Evolutionary conservation across 495 filamentous ascomycete species (phyloP), one percentile per base, ranked within the genome.

Genomic region (Trichoderma parareesei): DNA sequence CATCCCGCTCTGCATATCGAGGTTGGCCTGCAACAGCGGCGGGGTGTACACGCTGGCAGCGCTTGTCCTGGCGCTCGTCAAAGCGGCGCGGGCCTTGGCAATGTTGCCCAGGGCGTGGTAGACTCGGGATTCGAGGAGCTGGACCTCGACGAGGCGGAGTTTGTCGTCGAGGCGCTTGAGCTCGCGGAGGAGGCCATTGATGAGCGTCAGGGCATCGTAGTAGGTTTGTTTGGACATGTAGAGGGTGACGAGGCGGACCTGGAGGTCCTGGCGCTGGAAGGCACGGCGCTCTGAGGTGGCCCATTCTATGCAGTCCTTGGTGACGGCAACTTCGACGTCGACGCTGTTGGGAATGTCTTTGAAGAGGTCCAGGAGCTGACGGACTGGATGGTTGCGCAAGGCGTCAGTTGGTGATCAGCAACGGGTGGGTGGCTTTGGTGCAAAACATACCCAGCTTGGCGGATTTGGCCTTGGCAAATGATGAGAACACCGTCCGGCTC

Each of bases 1-100:
- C 87, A 96, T 97, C 69, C 94, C 94, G 62, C 90, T 95, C 79
- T 99, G 94, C 95, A 98, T 98, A 70, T 99, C 94, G 64, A 99
- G 81, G 68, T 93, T 90, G 48, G 94, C 95, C 78, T 99, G 94
- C 66, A 98, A 83, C 65, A 95, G 85, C 11, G 94, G 94, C 37
- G 95, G 94, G 18, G 91, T 97, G 80, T 99, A 99, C 65, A 98
- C 95, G 37, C 91, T 93, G 40, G 96, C 94, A 53, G 94, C 94
- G 61, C 89, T 93, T 49, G 94, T 99, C 69, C 94, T 87, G 40
- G 94, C 92, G 65, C 90, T 92, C 13, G 95, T 98, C 38, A 99
- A 83, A 46, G 95, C 93, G 41, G 94, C 95, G 67, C 94, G 92
- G 60, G 90, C 94, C 80, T 99, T 99, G 67, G 93, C 83, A 71